Evolutionary conservation across 306 rosid species (phyloP).

Genomic region (Acacia melanoxylon): DNA sequence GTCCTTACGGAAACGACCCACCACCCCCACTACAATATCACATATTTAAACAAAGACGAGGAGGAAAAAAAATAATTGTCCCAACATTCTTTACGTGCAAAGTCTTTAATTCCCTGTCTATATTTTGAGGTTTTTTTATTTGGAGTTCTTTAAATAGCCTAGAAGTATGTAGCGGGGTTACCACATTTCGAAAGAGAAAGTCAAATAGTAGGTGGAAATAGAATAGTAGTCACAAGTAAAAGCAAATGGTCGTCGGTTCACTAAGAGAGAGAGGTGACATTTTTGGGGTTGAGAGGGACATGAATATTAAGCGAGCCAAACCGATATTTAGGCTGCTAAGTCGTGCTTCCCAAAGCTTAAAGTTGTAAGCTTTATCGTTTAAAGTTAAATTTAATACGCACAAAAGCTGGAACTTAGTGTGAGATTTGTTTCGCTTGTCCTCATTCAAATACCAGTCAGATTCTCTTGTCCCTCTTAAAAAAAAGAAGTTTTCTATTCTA

Average conservation of each 20-base stretch:
- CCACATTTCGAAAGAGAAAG: constrained; percentile 50
- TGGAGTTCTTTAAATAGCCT: constrained; percentile 14
- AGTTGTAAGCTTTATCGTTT: constrained; percentile 68
- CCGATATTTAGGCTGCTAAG: constrained; percentile 63
- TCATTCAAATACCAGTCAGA: constrained; percentile 62
- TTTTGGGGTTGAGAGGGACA: constrained; percentile 29
- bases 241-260: constrained; percentile 54
- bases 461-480: constrained; percentile 39
- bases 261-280: constrained; percentile 23
- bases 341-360: constrained; percentile 58
- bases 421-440: constrained; percentile 75
- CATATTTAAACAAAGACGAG: not conserved
- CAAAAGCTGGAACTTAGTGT: constrained; percentile 49
- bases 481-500: not conserved
- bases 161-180: constrained; percentile 35
- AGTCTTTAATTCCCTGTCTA: constrained; percentile 4
- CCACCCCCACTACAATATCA: not conserved
- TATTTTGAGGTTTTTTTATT: not conserved
- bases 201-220: constrained; percentile 41
- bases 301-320: constrained; percentile 34
- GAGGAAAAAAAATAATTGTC: not conserved
- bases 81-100: constrained; percentile 44
- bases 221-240: constrained; percentile 17
- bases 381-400: constrained; percentile 40
- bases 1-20: constrained; percentile 63